Percentiles rank a stretch among this genome's conserved stretches.
phyloP scores from a whole-genome alignment of 257 asterid species.

The Ocimum tenuiflorum region DNA sequence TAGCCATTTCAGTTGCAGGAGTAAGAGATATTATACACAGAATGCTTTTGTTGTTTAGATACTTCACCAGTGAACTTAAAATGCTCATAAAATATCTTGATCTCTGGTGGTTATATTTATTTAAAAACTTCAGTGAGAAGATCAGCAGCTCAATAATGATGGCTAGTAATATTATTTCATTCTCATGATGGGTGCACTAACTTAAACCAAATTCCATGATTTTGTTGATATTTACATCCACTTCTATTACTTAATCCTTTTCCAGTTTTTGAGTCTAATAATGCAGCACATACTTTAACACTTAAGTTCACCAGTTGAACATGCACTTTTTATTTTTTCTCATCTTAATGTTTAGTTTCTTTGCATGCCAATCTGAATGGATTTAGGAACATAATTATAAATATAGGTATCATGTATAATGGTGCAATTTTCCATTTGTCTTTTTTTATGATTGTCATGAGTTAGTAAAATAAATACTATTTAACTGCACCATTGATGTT shows the following conservation, averaged over 20 bases:
- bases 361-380: not conserved
- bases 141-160: not conserved
- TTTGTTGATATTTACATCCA: not conserved
- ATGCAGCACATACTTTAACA: not conserved
- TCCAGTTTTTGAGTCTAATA: not conserved
- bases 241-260: not conserved
- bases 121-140: not conserved
- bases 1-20: not conserved
- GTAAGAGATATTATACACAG: not conserved
- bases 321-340: not conserved
- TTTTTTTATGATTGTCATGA: not conserved
- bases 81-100: not conserved
- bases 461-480: not conserved
- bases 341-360: constrained; percentile 3
- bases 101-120: not conserved
- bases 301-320: not conserved
- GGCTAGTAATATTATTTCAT: not conserved
- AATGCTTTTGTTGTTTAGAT: not conserved
- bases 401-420: not conserved
- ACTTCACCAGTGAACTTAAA: not conserved
- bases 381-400: not conserved
- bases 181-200: not conserved
- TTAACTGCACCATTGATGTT: not conserved
- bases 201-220: not conserved
- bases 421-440: not conserved